phyloP scores from a whole-genome alignment of 2,329 filamentous ascomycete genomes.

The Talaromyces sp. region DNA sequence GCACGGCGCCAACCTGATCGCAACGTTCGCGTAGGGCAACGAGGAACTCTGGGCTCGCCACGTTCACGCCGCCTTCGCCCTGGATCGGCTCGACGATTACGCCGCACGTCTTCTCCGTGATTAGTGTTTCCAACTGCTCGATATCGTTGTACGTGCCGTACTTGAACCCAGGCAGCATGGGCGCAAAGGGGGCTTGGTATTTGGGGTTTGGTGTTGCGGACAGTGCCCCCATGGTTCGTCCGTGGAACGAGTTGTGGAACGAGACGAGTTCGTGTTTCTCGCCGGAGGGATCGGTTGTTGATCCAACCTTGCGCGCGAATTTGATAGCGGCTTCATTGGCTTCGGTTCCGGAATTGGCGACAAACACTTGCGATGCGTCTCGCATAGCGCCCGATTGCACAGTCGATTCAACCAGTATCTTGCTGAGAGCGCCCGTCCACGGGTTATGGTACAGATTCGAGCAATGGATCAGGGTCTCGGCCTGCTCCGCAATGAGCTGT shows the following conservation, averaged over 20 bases:
- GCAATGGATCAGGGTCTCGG: constrained; percentile 76
- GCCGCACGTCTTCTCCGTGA: constrained; percentile 82
- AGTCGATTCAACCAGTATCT: constrained; percentile 78
- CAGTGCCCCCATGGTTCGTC: constrained; percentile 88
- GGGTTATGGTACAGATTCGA: constrained; percentile 97
- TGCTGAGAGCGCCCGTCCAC: constrained; percentile 86
- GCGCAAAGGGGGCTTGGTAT: constrained; percentile 90
- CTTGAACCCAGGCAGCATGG: constrained; percentile 90
- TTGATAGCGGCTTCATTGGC: constrained; percentile 98
- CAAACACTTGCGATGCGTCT: constrained; percentile 72
- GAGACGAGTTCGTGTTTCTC: constrained; percentile 80
- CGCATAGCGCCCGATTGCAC: constrained; percentile 75
- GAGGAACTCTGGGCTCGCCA: constrained; percentile 78
- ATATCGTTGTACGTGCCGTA: constrained; percentile 85
- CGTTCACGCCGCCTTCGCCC: constrained; percentile 88
- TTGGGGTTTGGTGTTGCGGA: constrained; percentile 98
- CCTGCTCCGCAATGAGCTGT: constrained; percentile 71
- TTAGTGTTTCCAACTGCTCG: constrained; percentile 61
- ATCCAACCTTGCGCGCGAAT: constrained; percentile 88
- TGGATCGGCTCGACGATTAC: constrained; percentile 97
- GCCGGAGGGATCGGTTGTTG: constrained; percentile 64
- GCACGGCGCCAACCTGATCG: constrained; percentile 76
- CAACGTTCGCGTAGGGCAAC: constrained; percentile 77
- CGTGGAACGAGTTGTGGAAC: constrained; percentile 90
- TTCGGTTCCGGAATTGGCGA: constrained; percentile 95